phyloP scores from a whole-genome alignment of 345 rosid species.

The Excoecaria cochinchinensis region DNA sequence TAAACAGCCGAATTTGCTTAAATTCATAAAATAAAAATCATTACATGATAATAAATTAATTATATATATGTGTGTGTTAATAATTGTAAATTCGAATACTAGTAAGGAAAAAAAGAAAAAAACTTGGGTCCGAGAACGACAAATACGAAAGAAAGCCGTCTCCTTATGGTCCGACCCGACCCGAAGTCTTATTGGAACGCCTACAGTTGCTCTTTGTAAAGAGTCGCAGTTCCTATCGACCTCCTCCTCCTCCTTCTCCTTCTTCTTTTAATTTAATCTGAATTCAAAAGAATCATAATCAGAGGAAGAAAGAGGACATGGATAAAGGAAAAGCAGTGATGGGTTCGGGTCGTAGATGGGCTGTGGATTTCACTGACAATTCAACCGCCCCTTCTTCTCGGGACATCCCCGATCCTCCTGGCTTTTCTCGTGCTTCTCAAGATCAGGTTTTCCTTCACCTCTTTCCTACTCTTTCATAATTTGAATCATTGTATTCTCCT shows the following conservation, averaged over 20 bases:
- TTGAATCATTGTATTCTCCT: not conserved
- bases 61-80: too few relatives aligned
- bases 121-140: not conserved
- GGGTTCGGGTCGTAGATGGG: slow-evolving; percentile 98
- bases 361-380: slow-evolving; percentile 88
- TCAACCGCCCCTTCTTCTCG: slow-evolving; percentile 78
- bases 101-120: not conserved
- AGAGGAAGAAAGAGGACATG: slow-evolving; percentile 35
- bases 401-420: slow-evolving; percentile 90
- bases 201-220: not conserved
- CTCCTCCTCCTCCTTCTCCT: too few relatives aligned
- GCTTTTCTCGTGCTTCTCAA: slow-evolving; percentile 78
- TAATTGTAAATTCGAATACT: not conserved
- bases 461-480: not conserved
- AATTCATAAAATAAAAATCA: too few relatives aligned
- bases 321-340: slow-evolving; percentile 96
- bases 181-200: not conserved
- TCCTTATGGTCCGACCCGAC: not conserved
- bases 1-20: too few relatives aligned
- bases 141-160: not conserved
- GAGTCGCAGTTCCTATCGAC: not conserved
- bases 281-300: not conserved
- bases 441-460: slow-evolving; percentile 58
- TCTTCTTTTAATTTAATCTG: not conserved
- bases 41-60: too few relatives aligned